A percentile compares a stretch with the other conserved stretches of the same genome.
These are phyloP conservation scores for Mycena filopes DNA, from an alignment of 768 basidiomycete species.

Conservation along the genomic window DNA sequence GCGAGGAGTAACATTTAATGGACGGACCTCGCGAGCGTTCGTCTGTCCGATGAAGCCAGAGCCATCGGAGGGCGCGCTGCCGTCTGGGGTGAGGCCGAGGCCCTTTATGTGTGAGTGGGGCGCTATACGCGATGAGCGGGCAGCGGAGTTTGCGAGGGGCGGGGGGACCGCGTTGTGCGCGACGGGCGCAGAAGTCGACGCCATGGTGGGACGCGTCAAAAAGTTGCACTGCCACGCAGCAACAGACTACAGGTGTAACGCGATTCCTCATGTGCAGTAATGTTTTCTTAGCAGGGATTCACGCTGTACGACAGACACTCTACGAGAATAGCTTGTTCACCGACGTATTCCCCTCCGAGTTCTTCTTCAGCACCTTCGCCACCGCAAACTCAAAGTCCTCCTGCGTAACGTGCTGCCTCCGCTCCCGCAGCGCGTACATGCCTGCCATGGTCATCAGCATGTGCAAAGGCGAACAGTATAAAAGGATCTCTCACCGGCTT, in stretches of 20 bases:
- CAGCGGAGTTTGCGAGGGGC: conserved; percentile 68
- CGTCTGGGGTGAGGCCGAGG: conserved; percentile 88
- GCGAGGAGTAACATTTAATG: neutral
- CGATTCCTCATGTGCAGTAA: no score
- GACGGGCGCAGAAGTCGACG: conserved; percentile 64
- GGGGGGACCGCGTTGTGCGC: conserved; percentile 81
- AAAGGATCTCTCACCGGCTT: conserved; percentile 75
- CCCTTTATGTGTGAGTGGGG: conserved; percentile 98
- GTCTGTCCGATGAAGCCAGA: conserved; percentile 94
- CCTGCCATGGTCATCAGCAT: conserved; percentile 52
- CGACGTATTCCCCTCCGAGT: conserved; percentile 93
- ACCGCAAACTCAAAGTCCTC: conserved; percentile 99
- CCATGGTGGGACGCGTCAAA: conserved; percentile 17
- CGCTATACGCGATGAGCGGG: conserved; percentile 82
- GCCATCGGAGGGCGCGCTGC: conserved; percentile 73
- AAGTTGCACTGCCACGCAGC: no score
- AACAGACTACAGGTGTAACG: no score
- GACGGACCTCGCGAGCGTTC: conserved; percentile 86
- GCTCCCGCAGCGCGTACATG: conserved; percentile 96
- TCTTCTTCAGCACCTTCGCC: conserved; percentile 97
- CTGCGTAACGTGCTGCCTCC: conserved; percentile 96
- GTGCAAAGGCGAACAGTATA: conserved; percentile 3
- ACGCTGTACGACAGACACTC: no score
- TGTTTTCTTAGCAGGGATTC: no score
- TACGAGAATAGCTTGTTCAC: conserved; percentile 95